phyloP scores from a whole-genome alignment of 768 basidiomycete species.

The Cantharellus anzutake region DNA sequence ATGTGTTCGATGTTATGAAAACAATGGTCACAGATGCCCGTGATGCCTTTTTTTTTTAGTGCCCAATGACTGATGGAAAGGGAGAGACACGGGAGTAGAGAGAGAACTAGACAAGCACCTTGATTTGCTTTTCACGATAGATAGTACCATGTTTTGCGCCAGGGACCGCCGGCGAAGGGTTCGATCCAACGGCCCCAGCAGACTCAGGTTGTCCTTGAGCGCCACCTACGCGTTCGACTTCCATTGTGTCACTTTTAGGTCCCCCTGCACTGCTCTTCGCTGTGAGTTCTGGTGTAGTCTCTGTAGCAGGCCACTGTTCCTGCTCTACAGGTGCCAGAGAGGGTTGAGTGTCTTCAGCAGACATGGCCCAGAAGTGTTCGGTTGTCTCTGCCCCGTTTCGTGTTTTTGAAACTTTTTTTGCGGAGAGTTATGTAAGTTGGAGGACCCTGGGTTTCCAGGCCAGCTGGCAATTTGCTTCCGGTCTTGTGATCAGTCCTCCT shows the following conservation, averaged over 20 bases:
- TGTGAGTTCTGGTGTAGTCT: too few species aligned
- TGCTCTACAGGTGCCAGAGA: background rate
- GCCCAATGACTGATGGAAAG: conserved; percentile 8
- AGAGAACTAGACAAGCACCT: conserved; percentile 60
- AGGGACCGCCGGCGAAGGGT: background rate
- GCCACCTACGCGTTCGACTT: background rate
- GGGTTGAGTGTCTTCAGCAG: background rate
- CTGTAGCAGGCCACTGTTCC: background rate
- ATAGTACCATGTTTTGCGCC: background rate
- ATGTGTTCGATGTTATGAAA: too few species aligned
- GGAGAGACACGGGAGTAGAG: conserved; percentile 15
- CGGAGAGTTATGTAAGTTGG: too few species aligned
- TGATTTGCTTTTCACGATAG: conserved; percentile 55
- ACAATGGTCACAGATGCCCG: too few species aligned
- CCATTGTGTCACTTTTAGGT: background rate
- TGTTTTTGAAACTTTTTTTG: too few species aligned
- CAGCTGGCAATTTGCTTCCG: too few species aligned
- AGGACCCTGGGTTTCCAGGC: too few species aligned
- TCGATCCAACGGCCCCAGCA: background rate
- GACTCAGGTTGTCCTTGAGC: background rate
- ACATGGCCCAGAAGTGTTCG: too few species aligned
- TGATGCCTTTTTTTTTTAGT: too few species aligned
- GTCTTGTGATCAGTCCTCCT: too few species aligned
- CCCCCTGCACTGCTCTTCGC: background rate
- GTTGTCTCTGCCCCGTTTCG: too few species aligned